A percentile compares a stretch with the other conserved stretches of the same genome.
Evolutionary conservation across 2,329 filamentous ascomycete genomes (phyloP).

Genomic region (Penicillium sp.): DNA sequence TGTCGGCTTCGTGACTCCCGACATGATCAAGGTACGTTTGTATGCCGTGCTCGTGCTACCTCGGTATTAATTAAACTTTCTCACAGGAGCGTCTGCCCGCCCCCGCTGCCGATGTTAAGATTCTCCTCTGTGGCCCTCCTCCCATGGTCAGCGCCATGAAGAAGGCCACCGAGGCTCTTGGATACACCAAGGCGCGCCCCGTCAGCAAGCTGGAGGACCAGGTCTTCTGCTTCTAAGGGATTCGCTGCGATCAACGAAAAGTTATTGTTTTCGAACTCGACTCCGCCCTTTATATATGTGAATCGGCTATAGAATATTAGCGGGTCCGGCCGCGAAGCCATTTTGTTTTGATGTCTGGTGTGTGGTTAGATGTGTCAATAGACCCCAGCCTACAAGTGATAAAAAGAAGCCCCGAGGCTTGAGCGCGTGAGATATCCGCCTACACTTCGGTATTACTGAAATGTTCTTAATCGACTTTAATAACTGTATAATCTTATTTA

Average conservation of each 20-base stretch:
- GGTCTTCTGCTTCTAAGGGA: constrained; percentile 83
- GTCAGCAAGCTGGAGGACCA: constrained; percentile 98
- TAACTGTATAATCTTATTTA: background rate
- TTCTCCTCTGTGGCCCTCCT: constrained; percentile 90
- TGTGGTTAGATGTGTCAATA: constrained; percentile 2
- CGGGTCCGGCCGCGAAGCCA: background rate
- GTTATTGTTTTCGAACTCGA: background rate
- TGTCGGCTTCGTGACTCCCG: constrained; percentile 88
- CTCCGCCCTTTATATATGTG: background rate
- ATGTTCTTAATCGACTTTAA: background rate
- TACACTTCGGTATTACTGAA: background rate
- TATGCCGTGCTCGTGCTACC: background rate
- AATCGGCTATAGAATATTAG: background rate
- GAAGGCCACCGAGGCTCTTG: constrained; percentile 85
- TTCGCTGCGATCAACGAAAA: background rate
- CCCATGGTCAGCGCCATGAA: constrained; percentile 97
- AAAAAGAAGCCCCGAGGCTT: background rate
- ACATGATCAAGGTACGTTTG: constrained; percentile 79
- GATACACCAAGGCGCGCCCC: constrained; percentile 86
- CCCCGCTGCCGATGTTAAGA: constrained; percentile 82
- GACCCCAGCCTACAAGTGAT: background rate
- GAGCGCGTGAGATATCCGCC: background rate
- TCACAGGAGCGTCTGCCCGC: constrained; percentile 62
- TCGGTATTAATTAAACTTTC: constrained; percentile 1
- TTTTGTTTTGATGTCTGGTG: background rate